Evolutionary conservation across 2,329 filamentous ascomycete species (phyloP).

Genomic region (Venturia aucupariae): DNA sequence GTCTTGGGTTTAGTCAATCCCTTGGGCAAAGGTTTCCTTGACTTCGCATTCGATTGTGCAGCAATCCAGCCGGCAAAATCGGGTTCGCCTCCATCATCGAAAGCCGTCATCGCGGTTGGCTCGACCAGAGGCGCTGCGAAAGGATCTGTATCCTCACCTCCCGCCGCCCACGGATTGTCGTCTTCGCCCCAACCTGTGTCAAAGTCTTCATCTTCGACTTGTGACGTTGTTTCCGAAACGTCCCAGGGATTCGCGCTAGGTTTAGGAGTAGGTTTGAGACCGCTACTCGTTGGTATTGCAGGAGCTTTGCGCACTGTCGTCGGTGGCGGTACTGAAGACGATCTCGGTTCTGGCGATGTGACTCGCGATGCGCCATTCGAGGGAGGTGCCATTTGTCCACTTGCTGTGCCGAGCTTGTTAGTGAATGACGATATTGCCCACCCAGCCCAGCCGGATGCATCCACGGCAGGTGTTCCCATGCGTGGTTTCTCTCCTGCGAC

Average conservation of each 20-base stretch:
- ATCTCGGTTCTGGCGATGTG: conserved; percentile 36
- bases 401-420: conserved; percentile 77
- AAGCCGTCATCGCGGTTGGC: conserved; percentile 35
- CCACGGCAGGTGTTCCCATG: conserved; percentile 65
- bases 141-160: conserved; percentile 45
- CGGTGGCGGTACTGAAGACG: conserved; percentile 40
- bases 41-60: conserved; percentile 71
- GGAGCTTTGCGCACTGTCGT: conserved; percentile 37
- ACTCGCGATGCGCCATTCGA: conserved; percentile 36
- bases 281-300: conserved; percentile 20
- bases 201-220: conserved; percentile 50
- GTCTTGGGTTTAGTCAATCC: conserved; percentile 57
- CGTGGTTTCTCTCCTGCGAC: conserved; percentile 47
- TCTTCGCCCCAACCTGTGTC: conserved; percentile 66
- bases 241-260: conserved; percentile 20
- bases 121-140: conserved; percentile 37
- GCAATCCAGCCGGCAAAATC: conserved; percentile 95
- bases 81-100: conserved; percentile 78
- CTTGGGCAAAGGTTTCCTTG: conserved; percentile 67
- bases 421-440: conserved; percentile 99
- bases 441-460: conserved; percentile 61
- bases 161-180: conserved; percentile 60
- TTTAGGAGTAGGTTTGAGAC: conserved; percentile 7
- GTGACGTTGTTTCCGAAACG: conserved; percentile 21
- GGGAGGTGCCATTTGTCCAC: conserved; percentile 69